A percentile compares a stretch with the other conserved stretches of the same genome.
These are phyloP conservation scores for Ambrosia trifida DNA, from an alignment of 129 eudicot genomes.

Conservation along the genomic window DNA sequence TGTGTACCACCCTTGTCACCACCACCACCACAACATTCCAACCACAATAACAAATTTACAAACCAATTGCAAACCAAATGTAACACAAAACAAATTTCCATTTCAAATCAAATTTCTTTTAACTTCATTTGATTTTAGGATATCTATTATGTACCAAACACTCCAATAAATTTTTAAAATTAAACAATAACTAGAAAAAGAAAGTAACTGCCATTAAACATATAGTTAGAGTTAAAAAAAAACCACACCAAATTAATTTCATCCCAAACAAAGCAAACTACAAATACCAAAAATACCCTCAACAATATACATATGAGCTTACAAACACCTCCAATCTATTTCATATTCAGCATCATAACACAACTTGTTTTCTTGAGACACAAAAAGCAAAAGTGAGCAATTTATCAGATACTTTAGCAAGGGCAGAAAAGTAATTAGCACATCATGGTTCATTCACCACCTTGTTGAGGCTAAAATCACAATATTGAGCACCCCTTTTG, in stretches of 20 bases:
- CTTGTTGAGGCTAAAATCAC: slow-evolving; percentile 27
- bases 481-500: slow-evolving; percentile 72
- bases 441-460: slow-evolving; percentile 10
- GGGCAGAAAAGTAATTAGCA: slow-evolving; percentile 37
- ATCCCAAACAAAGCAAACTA: slow-evolving; percentile 34
- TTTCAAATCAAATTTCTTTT: too few relatives aligned
- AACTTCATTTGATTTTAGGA: too few relatives aligned
- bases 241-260: slow-evolving; percentile 32
- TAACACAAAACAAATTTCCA: too few relatives aligned
- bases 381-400: slow-evolving; percentile 37
- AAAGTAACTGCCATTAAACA: slow-evolving; percentile 18
- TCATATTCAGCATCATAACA: slow-evolving; percentile 29
- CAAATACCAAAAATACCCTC: slow-evolving; percentile 37
- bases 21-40: too few relatives aligned
- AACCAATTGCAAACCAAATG: too few relatives aligned
- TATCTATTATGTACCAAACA: too few relatives aligned
- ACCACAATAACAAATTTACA: too few relatives aligned
- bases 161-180: too few relatives aligned
- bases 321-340: slow-evolving; percentile 31
- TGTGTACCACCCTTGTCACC: too few relatives aligned
- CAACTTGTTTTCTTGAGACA: slow-evolving; percentile 34
- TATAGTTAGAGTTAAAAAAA: slow-evolving; percentile 32
- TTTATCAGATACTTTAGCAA: slow-evolving; percentile 32
- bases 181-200: neutral
- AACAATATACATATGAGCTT: slow-evolving; percentile 33